A percentile compares a stretch with the other conserved stretches of the same genome.
Conservation (phyloP, 139 green algal genomes). For the Coccomyxa sp. region DNA sequence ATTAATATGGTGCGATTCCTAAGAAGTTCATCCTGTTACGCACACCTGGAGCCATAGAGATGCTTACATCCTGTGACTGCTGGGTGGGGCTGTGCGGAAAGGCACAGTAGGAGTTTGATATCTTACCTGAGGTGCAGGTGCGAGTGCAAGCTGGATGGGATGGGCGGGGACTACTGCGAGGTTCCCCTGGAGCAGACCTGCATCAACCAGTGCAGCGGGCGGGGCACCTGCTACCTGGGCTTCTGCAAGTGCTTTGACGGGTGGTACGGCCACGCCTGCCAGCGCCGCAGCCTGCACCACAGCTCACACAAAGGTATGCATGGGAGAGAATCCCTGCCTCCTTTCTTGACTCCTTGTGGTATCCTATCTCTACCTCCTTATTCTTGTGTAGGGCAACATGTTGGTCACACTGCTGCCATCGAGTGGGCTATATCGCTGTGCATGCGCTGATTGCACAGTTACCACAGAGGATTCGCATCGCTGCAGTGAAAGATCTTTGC, state of each 20-base stretch:
- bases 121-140: background rate
- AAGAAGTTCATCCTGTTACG: background rate
- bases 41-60: background rate
- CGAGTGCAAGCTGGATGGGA: conserved; percentile 36
- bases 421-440: too few species aligned
- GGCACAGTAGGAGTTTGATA: too few species aligned
- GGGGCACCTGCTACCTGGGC: conserved; percentile 42
- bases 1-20: too few species aligned
- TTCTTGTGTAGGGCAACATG: too few species aligned
- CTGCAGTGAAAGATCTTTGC: background rate
- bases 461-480: too few species aligned
- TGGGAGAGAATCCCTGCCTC: too few species aligned
- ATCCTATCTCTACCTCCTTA: too few species aligned
- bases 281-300: background rate
- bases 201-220: conserved; percentile 52
- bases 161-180: conserved; percentile 37
- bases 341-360: too few species aligned
- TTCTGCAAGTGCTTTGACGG: conserved; percentile 56
- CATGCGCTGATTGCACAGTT: too few species aligned
- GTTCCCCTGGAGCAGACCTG: conserved; percentile 43
- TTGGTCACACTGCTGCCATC: too few species aligned
- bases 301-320: too few species aligned
- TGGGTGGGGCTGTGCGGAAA: too few species aligned
- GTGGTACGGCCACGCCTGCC: conserved; percentile 62
- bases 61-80: background rate